Evolutionary conservation across 2,329 filamentous ascomycete species (phyloP).

Genomic region (Colletotrichum sp.): DNA sequence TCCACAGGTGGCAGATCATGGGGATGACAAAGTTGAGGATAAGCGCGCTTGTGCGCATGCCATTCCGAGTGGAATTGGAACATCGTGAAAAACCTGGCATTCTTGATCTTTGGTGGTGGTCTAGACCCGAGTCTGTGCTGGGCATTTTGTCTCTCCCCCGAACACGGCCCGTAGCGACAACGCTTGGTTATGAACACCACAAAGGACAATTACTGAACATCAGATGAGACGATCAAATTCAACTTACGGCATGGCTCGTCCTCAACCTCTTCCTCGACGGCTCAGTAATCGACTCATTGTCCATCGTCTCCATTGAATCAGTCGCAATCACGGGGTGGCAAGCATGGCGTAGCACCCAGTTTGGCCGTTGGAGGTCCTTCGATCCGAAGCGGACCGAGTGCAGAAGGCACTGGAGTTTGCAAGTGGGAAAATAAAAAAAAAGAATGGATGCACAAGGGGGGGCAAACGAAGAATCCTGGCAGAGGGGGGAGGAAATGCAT

Average conservation of each 20-base stretch:
- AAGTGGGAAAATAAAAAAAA: constrained; percentile 1
- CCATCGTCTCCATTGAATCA: constrained; percentile 24
- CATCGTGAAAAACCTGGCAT: not conserved
- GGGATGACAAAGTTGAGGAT: not conserved
- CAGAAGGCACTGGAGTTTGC: not conserved
- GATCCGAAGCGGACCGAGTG: constrained; percentile 37
- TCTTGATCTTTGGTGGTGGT: not conserved
- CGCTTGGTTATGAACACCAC: not conserved
- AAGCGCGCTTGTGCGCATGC: not conserved
- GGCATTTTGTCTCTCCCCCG: not conserved
- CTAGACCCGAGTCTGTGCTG: not conserved
- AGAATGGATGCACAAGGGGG: constrained; percentile 15
- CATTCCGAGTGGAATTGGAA: not conserved
- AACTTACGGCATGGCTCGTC: constrained; percentile 43
- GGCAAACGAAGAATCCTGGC: constrained; percentile 4
- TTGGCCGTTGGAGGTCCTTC: constrained; percentile 16
- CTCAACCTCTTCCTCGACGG: constrained; percentile 43
- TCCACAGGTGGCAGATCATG: not conserved
- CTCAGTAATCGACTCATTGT: constrained; percentile 31
- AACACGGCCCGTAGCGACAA: not conserved
- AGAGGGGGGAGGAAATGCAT: constrained; percentile 1
- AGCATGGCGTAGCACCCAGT: constrained; percentile 7
- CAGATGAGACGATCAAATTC: not conserved
- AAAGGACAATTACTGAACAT: not conserved
- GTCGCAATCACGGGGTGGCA: not conserved